A percentile compares a stretch with the other conserved stretches of the same genome.
These are phyloP conservation scores for Fennellomyces sp. DNA, from an alignment of 371 early-diverging fungal species.

Conservation along the genomic window DNA sequence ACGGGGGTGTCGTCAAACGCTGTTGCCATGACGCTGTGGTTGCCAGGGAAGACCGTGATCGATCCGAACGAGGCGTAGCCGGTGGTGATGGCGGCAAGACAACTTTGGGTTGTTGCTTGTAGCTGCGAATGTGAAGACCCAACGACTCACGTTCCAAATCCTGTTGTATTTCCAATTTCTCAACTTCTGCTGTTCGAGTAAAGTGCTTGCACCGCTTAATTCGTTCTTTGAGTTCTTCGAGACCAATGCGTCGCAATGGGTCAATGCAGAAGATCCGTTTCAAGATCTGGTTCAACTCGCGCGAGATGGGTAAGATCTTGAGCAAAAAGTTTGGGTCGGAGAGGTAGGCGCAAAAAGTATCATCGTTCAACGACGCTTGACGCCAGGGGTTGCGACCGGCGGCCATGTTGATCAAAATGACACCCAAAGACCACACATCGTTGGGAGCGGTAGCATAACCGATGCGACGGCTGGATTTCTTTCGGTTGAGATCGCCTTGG, in stretches of 20 bases:
- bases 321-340: conserved; percentile 64
- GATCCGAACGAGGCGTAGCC: conserved; percentile 14
- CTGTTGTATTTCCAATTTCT: conserved; percentile 15
- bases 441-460: conserved; percentile 75
- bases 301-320: conserved; percentile 71
- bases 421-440: conserved; percentile 86
- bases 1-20: conserved; percentile 10
- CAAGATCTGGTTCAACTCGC: conserved; percentile 70
- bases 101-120: not conserved
- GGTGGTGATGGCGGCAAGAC: conserved; percentile 13
- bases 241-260: conserved; percentile 68
- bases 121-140: not conserved
- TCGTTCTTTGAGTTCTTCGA: conserved; percentile 62
- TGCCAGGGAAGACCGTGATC: conserved; percentile 15
- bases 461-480: conserved; percentile 10
- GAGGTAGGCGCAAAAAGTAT: conserved; percentile 71
- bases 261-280: conserved; percentile 75
- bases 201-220: conserved; percentile 65
- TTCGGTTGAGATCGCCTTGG: conserved; percentile 62
- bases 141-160: conserved; percentile 1
- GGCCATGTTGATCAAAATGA: conserved; percentile 79
- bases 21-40: conserved; percentile 10
- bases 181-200: conserved; percentile 43
- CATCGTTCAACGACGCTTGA: conserved; percentile 72
- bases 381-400: conserved; percentile 85